Percentiles rank a stretch among this genome's conserved stretches.
Conservation (phyloP, 1,139 yeast species). For the Hyphopichia khmerensis region DNA sequence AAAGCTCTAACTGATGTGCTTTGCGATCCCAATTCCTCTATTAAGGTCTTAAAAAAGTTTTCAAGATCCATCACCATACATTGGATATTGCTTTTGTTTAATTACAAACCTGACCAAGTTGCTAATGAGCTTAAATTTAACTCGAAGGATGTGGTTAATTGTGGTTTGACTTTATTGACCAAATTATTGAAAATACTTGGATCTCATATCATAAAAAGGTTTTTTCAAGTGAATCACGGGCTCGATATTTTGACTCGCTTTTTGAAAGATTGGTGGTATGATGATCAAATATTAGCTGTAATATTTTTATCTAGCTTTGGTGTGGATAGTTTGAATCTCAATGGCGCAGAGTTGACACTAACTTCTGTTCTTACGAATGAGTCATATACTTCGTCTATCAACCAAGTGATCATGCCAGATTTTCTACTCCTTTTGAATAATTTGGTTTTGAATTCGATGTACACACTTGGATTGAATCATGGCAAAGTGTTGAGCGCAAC, state of each 20-base stretch:
- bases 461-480: conserved; percentile 26
- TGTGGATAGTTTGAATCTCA: conserved; percentile 14
- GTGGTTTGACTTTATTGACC: conserved; percentile 51
- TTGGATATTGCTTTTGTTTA: conserved; percentile 61
- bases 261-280: conserved; percentile 47
- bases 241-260: conserved; percentile 49
- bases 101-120: conserved; percentile 19
- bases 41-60: conserved; percentile 44
- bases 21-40: conserved; percentile 32
- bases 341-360: background rate
- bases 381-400: conserved; percentile 5
- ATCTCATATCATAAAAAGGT: conserved; percentile 44
- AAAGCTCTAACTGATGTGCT: conserved; percentile 29
- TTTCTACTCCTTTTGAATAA: conserved; percentile 40
- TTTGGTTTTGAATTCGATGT: conserved; percentile 36
- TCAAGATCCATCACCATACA: conserved; percentile 61
- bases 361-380: conserved; percentile 1
- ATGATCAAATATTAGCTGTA: conserved; percentile 31
- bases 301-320: conserved; percentile 46
- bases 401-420: conserved; percentile 36
- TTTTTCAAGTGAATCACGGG: conserved; percentile 55
- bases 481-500: conserved; percentile 43
- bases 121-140: conserved; percentile 4
- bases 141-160: conserved; percentile 38
- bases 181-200: conserved; percentile 50